These are phyloP conservation scores for Sordaria brevicollis DNA, from an alignment of 495 filamentous ascomycete species.

Conservation along the genomic window DNA sequence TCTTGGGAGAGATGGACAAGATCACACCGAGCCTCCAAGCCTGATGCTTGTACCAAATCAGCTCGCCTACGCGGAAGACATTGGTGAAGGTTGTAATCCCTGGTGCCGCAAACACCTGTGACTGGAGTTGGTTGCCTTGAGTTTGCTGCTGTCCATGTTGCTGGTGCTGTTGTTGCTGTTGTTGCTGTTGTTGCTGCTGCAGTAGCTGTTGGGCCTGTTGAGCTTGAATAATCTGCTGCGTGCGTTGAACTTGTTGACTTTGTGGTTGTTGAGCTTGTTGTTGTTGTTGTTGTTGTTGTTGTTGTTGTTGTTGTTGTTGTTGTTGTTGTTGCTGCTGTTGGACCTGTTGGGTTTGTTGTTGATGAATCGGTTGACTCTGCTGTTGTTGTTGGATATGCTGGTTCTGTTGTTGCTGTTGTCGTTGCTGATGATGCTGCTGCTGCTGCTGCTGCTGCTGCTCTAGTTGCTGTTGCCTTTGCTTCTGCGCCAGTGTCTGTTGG, in stretches of 20 bases:
- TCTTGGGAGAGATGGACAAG: constrained; percentile 10
- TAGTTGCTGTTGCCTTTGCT: constrained; percentile 1
- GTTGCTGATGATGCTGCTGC: not conserved
- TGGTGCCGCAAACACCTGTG: not conserved
- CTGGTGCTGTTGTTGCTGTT: constrained; percentile 1
- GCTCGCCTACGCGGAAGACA: constrained; percentile 31
- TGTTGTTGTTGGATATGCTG: constrained; percentile 1
- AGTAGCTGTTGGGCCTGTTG: not conserved
- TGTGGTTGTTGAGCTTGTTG: not conserved
- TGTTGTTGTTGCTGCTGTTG: constrained; percentile 1
- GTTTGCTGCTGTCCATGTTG: not conserved
- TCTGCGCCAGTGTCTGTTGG: not conserved
- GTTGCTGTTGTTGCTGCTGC: not conserved
- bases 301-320: not conserved
- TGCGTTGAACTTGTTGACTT: not conserved
- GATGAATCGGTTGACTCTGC: not conserved
- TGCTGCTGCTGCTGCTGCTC: constrained; percentile 2
- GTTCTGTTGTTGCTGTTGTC: not conserved
- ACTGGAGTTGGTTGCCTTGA: not conserved
- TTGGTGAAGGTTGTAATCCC: constrained; percentile 17
- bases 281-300: constrained; percentile 2
- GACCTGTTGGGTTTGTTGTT: constrained; percentile 27
- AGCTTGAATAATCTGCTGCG: not conserved
- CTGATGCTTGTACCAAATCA: constrained; percentile 31
- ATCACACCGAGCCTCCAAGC: constrained; percentile 32